These are phyloP conservation scores for Phyllosticta capitalensis DNA, from an alignment of 2,329 filamentous ascomycete species.

Conservation along the genomic window DNA sequence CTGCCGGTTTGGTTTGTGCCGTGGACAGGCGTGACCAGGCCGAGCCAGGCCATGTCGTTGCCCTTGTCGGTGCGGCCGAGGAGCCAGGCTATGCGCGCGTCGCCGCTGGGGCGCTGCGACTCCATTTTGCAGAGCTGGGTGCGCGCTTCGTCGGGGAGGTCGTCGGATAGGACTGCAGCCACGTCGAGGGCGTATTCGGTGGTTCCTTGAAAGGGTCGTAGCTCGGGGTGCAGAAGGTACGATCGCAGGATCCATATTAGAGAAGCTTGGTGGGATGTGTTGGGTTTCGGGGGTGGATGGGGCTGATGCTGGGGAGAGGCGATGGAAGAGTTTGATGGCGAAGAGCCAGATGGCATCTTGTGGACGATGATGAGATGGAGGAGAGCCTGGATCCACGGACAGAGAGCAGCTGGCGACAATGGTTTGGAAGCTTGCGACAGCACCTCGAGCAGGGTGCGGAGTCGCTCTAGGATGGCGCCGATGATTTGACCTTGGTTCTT, in stretches of 20 bases:
- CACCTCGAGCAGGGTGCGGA: constrained; percentile 22
- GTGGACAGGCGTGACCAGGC: constrained; percentile 23
- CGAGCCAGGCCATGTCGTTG: constrained; percentile 32
- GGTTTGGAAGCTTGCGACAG: constrained; percentile 11
- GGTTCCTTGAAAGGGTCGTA: constrained; percentile 26
- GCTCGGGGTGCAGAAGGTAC: constrained; percentile 28
- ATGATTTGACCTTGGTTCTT: constrained; percentile 18
- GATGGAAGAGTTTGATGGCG: not conserved
- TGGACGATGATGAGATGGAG: constrained; percentile 34
- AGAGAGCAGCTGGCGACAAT: not conserved
- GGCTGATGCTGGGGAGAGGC: not conserved
- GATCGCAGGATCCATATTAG: constrained; percentile 27
- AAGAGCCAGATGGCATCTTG: constrained; percentile 13
- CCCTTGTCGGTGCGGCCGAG: constrained; percentile 22
- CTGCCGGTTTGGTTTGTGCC: constrained; percentile 14
- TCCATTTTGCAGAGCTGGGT: constrained; percentile 23
- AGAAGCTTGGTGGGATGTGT: constrained; percentile 20
- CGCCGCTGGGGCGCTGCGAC: constrained; percentile 17
- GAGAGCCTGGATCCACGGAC: constrained; percentile 21
- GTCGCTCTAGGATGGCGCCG: constrained; percentile 21
- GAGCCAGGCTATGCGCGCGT: constrained; percentile 31
- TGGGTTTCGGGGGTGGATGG: constrained; percentile 14
- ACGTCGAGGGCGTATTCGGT: constrained; percentile 37
- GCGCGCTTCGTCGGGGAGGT: constrained; percentile 30
- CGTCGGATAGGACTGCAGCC: constrained; percentile 32